Evolutionary conservation across 129 eudicot genomes (phyloP).

Genomic region (Flaveria robusta): DNA sequence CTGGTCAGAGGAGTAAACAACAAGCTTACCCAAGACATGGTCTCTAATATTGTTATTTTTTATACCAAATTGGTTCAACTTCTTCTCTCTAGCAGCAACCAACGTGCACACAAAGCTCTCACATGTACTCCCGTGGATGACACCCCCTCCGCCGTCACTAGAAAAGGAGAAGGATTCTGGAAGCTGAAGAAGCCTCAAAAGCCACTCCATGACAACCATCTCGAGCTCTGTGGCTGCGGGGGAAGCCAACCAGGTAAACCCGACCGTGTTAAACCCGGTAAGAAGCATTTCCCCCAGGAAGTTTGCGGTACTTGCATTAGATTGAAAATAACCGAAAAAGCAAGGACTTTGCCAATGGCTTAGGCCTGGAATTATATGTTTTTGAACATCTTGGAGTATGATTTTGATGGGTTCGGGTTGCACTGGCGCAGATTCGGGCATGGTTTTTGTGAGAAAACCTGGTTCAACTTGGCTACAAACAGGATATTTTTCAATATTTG

Average conservation of each 20-base stretch:
- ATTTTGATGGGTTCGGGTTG: conserved; percentile 33
- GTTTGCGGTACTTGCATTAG: conserved; percentile 33
- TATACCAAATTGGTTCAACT: conserved; percentile 9
- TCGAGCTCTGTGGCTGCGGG: conserved; percentile 49
- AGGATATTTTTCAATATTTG: conserved; percentile 37
- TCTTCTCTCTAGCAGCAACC: conserved; percentile 34
- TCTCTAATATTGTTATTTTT: too few relatives aligned
- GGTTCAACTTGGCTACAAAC: conserved; percentile 44
- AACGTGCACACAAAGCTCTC: conserved; percentile 42
- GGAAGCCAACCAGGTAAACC: conserved; percentile 43
- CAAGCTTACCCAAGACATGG: conserved; percentile 24
- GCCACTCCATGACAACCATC: conserved; percentile 48
- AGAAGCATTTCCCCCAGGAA: conserved; percentile 44
- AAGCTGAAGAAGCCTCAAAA: conserved; percentile 36
- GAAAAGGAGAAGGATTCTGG: conserved; percentile 42
- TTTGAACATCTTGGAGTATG: conserved; percentile 39
- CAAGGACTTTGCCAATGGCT: conserved; percentile 54
- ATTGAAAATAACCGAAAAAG: conserved; percentile 39
- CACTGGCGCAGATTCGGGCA: conserved; percentile 42
- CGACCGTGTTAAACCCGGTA: conserved; percentile 42
- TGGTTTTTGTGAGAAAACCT: conserved; percentile 25
- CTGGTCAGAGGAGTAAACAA: conserved; percentile 45
- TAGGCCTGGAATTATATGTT: conserved; percentile 42
- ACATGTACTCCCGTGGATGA: conserved; percentile 42
- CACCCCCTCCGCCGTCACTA: conserved; percentile 42